Base-by-base conservation (phyloP, 345 rosid genomes). In the Raphanus raphanistrum region DNA sequence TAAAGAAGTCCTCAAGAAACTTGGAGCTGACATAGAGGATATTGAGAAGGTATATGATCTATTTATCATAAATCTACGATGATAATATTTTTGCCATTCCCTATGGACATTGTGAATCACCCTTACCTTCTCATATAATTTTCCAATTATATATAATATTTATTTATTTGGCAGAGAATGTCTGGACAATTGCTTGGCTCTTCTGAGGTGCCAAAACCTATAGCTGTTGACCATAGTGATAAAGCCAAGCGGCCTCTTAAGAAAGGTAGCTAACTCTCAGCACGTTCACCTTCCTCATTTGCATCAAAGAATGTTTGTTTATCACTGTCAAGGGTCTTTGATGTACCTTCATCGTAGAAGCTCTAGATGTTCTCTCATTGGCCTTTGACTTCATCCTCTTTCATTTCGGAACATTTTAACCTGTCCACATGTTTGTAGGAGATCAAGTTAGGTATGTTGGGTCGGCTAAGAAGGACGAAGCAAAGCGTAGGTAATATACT, bases 401-500 rank as follows among this genome's bases (percentile, higher is more conserved):
- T 63, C 57, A 26, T 31, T 63, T 69, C 21, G 63, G 43, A 63
- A 61, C 1, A 2, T 60, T 35, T 17, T 16, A 62, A 61, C n/a
- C 57, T 73, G 45, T 27, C 63, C 36, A 48, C 38, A 13, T 57
- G 4, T 71, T 68, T 75, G 54, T 78, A 94, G 98, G 99, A 81
- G 98, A 95, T 84, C 93, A 88, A 59, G 96, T 95, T 70, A 95
- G 80, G 75, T 95, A 89, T 64, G 71, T 83, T 15, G 99, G 99
- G 63, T 84, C 86, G 63, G 77, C 97, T 31, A 80, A 63, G 76
- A 80, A 63, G 35, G 32, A 68, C 65, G 85, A 86, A 79, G 88
- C 83, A 79, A 88, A 85, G 75, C 85, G 81, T 74, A 90, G 98
- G 99, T 95, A 84, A 70, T 35, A 25, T 45, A 66, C 25, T 52